Base-by-base conservation (phyloP, 2,329 filamentous ascomycete genomes). In the Xylariaceae sp. region DNA sequence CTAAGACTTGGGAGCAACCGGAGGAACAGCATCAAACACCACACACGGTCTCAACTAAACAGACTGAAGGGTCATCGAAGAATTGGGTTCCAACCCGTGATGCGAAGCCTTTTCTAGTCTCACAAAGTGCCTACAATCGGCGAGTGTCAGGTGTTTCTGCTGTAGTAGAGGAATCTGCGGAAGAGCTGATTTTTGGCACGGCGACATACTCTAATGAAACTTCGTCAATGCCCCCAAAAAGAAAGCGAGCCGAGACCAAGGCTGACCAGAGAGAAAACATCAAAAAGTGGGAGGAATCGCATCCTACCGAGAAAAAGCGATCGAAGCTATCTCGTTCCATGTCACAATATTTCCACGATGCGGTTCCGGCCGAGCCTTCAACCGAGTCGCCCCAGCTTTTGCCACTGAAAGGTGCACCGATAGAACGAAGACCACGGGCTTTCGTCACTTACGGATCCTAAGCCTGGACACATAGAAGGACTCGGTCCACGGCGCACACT, bases 81-180 rank as follows among this genome's bases (percentile, higher is more conserved):
- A 49, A 51, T 30, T 59, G 47, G 45, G 42, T 58, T 29, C 49
- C 54, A 37, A 62, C 43, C 4, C 55, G 62, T 47, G 56, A 59
- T 26, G 54, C 47, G 5, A 61, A 62, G 29, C 31, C 52, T 6
- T 6, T 45, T 11, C 56, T 55, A 27, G 59, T 53, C 31, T 61
- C 60, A 8, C 59, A 64, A 49, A 68, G 64, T 46, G 60, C 60
- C 27, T 69, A 67, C 44, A 68, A 69, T 49, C 61, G 66, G 8
- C 65, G 63, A 6, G 66, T 68, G 7, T 54, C 57, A n/a, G 64
- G 66, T 9, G 53, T 19, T 47, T 26, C 42, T 46, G 40, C 45
- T 39, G 39, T 31, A 3, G 8, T 40, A 31, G 35, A 51, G 44
- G 54, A 56, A n/a, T 29, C n/a, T 26, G 19, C 29, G 8, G 30